These are phyloP conservation scores for Sporothrix mexicana DNA, from an alignment of 2,329 filamentous ascomycete genomes.

Conservation along the genomic window DNA sequence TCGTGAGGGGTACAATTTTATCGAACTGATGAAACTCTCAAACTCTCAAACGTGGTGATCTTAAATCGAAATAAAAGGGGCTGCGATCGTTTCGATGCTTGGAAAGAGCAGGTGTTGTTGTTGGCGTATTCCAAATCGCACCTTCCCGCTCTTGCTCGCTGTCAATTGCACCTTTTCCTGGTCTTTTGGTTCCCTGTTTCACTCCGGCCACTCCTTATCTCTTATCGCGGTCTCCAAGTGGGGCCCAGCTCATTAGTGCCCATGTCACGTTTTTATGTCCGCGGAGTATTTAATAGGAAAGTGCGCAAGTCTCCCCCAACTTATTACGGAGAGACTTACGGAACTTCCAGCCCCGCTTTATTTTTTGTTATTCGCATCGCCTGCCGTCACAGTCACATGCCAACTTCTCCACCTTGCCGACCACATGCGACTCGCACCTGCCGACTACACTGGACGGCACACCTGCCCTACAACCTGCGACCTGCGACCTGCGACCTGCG, in stretches of 20 bases:
- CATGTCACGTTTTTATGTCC: not conserved
- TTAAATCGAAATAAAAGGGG: not conserved
- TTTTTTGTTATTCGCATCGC: slow-evolving; percentile 26
- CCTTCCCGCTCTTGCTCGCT: slow-evolving; percentile 7
- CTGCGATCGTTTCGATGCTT: not conserved
- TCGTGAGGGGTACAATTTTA: not conserved
- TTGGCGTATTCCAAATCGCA: slow-evolving; percentile 3
- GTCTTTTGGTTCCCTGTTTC: not conserved
- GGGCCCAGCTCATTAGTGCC: not conserved
- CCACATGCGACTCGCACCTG: not conserved
- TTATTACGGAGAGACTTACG: not conserved
- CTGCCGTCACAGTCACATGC: slow-evolving; percentile 29
- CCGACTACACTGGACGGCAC: not conserved
- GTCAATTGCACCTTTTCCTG: not conserved
- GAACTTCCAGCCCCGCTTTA: slow-evolving; percentile 15
- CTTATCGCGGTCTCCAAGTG: slow-evolving; percentile 6
- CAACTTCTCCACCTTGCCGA: slow-evolving; percentile 27
- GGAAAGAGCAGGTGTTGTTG: not conserved
- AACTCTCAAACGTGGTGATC: too few species aligned
- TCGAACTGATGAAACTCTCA: too few species aligned
- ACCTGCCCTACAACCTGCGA: too few species aligned
- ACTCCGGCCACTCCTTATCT: not conserved
- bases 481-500: too few species aligned
- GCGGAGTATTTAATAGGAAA: not conserved
- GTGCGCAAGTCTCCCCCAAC: not conserved